Evolutionary conservation across 2,329 filamentous ascomycete genomes (phyloP), one percentile per base, ranked within the genome.

Genomic region (Penicillium olsonii): DNA sequence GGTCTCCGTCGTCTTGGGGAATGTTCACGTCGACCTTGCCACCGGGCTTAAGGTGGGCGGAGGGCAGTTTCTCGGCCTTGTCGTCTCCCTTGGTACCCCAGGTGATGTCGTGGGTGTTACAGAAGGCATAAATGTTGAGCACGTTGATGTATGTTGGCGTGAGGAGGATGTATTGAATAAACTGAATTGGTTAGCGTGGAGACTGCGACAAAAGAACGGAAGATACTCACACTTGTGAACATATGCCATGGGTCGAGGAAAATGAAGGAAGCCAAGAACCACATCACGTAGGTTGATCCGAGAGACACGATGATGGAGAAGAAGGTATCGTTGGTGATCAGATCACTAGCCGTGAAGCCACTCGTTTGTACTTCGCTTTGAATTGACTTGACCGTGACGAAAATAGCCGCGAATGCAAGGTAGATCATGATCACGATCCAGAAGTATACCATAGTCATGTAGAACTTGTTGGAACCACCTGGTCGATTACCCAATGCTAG

Each of bases 201-300:
- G 2, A 10, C 11, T 10, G 7, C 26, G 7, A 5, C 15, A 5
- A 37, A 10, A 20, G 11, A 19, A 26, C 5, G 22, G 5, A 11
- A 17, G 1, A 17, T 9, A 1, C 9, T 44, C 14, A 69, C 74
- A 43, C 75, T 84, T n/a, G 94, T 97, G 70, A 96, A 81, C 91
- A 99, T 97, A 75, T 99, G 94, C 92, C 94, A 99, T 4, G 94
- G 94, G 69, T 99, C 94, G 71, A 97, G 85, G 85, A 97, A 97
- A 60, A 99, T 78, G 58, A 99, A 79, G 8, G 91, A 96, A 0
- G 90, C 88, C 42, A 99, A 75, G 52, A 97, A 82, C 87, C 92
- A 99, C 64, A 99, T 85, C 54, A 95, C 81, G 68, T 94, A 99
- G 0, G 94, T 99, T 10, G 91, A 94, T 63, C 88, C 82, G 64